Percentiles rank a stretch among this genome's conserved stretches.
phyloP scores from a whole-genome alignment of 1,284 basidiomycete species.

The Agaricales sp. region DNA sequence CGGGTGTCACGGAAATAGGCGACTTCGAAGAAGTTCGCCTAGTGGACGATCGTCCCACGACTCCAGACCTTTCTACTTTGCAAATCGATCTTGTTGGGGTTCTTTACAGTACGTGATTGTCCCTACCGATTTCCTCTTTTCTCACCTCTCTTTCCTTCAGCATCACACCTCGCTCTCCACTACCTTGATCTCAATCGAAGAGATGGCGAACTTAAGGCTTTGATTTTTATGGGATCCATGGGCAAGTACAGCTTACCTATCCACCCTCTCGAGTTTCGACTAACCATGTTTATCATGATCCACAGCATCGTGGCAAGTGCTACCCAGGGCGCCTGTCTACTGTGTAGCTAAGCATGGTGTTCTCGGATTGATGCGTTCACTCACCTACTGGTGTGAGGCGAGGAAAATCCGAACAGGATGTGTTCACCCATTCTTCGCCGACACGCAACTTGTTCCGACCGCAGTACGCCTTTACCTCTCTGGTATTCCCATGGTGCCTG shows the following conservation, averaged over 20 bases:
- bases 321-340: conserved; percentile 22
- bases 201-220: conserved; percentile 16
- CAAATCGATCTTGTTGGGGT: conserved; percentile 26
- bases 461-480: conserved; percentile 17
- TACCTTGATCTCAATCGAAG: conserved; percentile 15
- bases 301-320: conserved; percentile 23
- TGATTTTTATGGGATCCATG: conserved; percentile 28
- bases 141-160: conserved; percentile 12
- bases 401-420: conserved; percentile 20
- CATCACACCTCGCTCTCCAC: conserved; percentile 21
- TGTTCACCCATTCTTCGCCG: conserved; percentile 25
- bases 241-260: conserved; percentile 13
- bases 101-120: conserved; percentile 20
- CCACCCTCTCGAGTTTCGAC: neutral
- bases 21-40: conserved; percentile 9
- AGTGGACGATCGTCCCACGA: no score
- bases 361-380: conserved; percentile 24
- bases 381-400: conserved; percentile 14
- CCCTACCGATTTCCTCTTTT: neutral
- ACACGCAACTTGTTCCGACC: conserved; percentile 21
- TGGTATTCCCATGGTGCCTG: conserved; percentile 24
- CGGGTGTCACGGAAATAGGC: conserved; percentile 23
- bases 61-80: conserved; percentile 23
- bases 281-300: conserved; percentile 1
- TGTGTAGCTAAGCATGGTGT: conserved; percentile 21